Conservation (phyloP, 2,329 filamentous ascomycete genomes). For the Arthrobotrys sphaeroides region DNA sequence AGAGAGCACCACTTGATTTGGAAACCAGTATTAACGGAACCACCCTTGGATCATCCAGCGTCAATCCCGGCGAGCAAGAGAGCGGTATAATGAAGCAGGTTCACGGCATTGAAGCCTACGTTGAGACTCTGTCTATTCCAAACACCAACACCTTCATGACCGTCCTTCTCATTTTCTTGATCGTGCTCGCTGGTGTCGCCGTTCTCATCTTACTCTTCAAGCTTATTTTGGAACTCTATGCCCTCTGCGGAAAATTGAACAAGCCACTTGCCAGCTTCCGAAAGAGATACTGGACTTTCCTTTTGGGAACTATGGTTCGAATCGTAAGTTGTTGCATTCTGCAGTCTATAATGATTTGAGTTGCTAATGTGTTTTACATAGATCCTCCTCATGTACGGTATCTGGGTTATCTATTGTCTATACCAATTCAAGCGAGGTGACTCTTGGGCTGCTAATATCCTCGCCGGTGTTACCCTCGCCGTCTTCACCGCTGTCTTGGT, state of each 20-base stretch:
- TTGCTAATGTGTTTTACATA: conserved; percentile 32
- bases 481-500: conserved; percentile 82
- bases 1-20: conserved; percentile 36
- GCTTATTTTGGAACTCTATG: conserved; percentile 88
- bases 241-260: conserved; percentile 87
- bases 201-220: conserved; percentile 90
- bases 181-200: conserved; percentile 82
- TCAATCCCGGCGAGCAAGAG: conserved; percentile 54
- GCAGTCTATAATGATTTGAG: not conserved
- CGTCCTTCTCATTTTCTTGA: conserved; percentile 85
- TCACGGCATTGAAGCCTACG: conserved; percentile 80
- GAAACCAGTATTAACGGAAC: conserved; percentile 62
- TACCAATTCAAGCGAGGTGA: conserved; percentile 95
- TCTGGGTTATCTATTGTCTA: conserved; percentile 95
- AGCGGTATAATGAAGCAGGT: conserved; percentile 65
- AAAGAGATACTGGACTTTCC: conserved; percentile 93
- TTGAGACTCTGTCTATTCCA: conserved; percentile 84
- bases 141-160: conserved; percentile 96
- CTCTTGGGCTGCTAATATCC: conserved; percentile 87
- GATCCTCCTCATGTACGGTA: conserved; percentile 88
- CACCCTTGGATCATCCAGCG: conserved; percentile 58
- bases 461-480: conserved; percentile 82
- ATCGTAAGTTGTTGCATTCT: conserved; percentile 62
- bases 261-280: conserved; percentile 82
- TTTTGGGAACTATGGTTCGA: conserved; percentile 87